Evolutionary conservation across 2,329 filamentous ascomycete genomes (phyloP).

Genomic region (Colletotrichum sansevieriae): DNA sequence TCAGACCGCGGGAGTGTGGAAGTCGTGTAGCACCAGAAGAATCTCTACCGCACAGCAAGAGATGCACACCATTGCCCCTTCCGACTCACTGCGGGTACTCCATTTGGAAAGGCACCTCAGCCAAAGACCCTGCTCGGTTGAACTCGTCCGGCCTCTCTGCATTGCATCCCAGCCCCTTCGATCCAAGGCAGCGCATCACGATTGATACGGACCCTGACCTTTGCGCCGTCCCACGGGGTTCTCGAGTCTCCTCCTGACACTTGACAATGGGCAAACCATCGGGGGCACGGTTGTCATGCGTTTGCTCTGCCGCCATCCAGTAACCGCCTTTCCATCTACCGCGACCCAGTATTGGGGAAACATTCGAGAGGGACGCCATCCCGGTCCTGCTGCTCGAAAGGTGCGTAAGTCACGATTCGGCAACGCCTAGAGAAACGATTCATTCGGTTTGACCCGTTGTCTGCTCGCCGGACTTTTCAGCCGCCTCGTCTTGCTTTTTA

Average conservation of each 20-base stretch:
- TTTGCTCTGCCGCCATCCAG: constrained; percentile 17
- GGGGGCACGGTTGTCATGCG: constrained; percentile 23
- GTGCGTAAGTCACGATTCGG: constrained; percentile 35
- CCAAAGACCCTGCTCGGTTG: constrained; percentile 15
- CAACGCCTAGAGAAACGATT: constrained; percentile 13
- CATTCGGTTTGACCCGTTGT: constrained; percentile 11
- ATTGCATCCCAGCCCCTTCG: constrained; percentile 29
- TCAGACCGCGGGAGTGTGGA: constrained; percentile 35
- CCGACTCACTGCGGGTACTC: not conserved
- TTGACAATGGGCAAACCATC: constrained; percentile 27
- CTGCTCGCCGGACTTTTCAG: constrained; percentile 7
- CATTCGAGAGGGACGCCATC: constrained; percentile 29
- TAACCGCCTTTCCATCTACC: constrained; percentile 10
- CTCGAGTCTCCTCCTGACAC: constrained; percentile 27
- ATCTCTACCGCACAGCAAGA: not conserved
- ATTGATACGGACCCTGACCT: constrained; percentile 22
- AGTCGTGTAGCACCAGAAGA: constrained; percentile 31
- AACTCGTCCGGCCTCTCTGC: constrained; percentile 32
- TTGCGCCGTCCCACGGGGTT: constrained; percentile 29
- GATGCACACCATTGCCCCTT: not conserved
- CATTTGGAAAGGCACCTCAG: constrained; percentile 3
- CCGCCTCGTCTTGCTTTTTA: not conserved
- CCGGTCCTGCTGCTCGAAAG: not conserved
- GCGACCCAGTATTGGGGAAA: constrained; percentile 24
- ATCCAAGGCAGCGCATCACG: constrained; percentile 16